A percentile compares a stretch with the other conserved stretches of the same genome.
Conservation (phyloP, 306 rosid species). For the Senna tora region DNA sequence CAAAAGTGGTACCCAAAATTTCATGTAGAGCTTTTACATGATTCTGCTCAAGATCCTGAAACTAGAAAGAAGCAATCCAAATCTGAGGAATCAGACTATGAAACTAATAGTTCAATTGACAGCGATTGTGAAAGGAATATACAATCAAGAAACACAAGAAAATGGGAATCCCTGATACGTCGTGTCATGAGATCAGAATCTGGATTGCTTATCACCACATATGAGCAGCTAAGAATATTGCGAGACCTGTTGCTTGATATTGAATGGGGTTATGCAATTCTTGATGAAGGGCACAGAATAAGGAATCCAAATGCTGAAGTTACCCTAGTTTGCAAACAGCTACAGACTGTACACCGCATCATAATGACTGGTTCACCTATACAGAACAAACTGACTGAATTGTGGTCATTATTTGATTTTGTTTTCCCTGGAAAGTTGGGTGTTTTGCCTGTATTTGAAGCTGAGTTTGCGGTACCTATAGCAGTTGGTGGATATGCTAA, state of each 20-base stretch:
- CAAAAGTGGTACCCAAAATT: conserved; percentile 84
- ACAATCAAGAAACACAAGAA: conserved; percentile 54
- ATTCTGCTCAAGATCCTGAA: conserved; percentile 75
- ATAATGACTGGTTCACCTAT: conserved; percentile 99
- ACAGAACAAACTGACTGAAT: conserved; percentile 91
- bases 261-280: conserved; percentile 93
- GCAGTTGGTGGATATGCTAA: conserved; percentile 97
- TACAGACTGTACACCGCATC: conserved; percentile 91
- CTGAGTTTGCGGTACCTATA: conserved; percentile 97
- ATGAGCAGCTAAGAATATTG: conserved; percentile 90
- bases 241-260: conserved; percentile 81
- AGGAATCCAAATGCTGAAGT: conserved; percentile 96
- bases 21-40: conserved; percentile 82
- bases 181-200: conserved; percentile 73
- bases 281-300: conserved; percentile 95
- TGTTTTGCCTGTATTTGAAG: conserved; percentile 97
- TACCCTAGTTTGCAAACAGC: conserved; percentile 91
- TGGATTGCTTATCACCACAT: conserved; percentile 92
- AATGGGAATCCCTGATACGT: conserved; percentile 82
- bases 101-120: conserved; percentile 63
- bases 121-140: conserved; percentile 51
- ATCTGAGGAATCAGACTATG: conserved; percentile 70
- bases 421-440: conserved; percentile 99
- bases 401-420: conserved; percentile 99
- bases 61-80: conserved; percentile 61